Conservation (phyloP, 306 rosid species). For the Sphenostylis stenocarpa region DNA sequence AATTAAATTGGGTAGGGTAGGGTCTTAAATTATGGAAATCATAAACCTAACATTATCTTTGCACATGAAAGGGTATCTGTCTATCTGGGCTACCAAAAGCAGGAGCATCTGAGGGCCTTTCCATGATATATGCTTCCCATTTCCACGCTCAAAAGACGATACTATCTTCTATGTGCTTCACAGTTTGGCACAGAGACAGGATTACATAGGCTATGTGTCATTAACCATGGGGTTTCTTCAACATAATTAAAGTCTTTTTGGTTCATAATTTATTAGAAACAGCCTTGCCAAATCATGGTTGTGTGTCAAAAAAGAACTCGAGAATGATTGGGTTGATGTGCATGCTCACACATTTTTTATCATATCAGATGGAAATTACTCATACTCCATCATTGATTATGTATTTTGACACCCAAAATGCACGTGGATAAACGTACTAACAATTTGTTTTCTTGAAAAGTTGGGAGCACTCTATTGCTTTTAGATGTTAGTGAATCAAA, state of each 20-base stretch:
- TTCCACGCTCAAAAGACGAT: slow-evolving; percentile 16
- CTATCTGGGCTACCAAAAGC: slow-evolving; percentile 32
- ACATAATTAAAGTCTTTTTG: slow-evolving; percentile 21
- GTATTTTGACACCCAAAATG: slow-evolving; percentile 6
- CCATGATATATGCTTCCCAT: slow-evolving; percentile 30
- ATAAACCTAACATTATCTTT: neutral
- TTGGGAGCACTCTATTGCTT: too few species aligned
- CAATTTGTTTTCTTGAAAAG: neutral
- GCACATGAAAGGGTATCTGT: slow-evolving; percentile 31
- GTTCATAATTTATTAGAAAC: neutral
- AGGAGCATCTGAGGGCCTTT: slow-evolving; percentile 22
- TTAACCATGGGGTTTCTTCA: neutral
- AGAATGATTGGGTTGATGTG: neutral
- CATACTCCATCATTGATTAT: neutral
- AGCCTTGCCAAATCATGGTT: slow-evolving; percentile 17
- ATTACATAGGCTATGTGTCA: slow-evolving; percentile 13
- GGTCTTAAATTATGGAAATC: neutral
- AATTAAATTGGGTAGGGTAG: slow-evolving; percentile 10
- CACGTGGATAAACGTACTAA: neutral
- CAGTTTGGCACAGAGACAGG: slow-evolving; percentile 5
- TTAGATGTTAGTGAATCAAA: too few species aligned
- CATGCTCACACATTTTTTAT: neutral
- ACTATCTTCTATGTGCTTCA: slow-evolving; percentile 5
- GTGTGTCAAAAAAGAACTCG: neutral
- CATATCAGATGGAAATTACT: slow-evolving; percentile 10